These are phyloP conservation scores for Globisporangium paroecandrum DNA, from an alignment of 352 stramenopile species.

Conservation along the genomic window DNA sequence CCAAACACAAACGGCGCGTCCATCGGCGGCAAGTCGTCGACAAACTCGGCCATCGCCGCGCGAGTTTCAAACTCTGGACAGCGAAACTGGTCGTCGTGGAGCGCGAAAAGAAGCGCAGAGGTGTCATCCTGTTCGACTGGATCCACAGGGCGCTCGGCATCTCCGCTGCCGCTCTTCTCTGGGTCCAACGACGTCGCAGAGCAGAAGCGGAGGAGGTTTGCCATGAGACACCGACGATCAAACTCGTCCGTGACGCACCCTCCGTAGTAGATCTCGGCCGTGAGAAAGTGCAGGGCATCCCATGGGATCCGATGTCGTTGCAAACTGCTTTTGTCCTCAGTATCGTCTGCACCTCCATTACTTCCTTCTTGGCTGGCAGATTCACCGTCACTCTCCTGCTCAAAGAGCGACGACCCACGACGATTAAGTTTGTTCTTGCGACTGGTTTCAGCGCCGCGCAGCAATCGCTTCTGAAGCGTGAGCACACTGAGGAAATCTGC, in stretches of 20 bases:
- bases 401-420: background rate
- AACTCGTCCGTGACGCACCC: conserved; percentile 81
- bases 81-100: conserved; percentile 35
- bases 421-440: conserved; percentile 4
- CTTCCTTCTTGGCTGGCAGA: background rate
- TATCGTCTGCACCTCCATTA: conserved; percentile 2
- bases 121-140: background rate
- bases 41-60: conserved; percentile 41
- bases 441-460: conserved; percentile 20
- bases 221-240: conserved; percentile 65
- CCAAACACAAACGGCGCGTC: conserved; percentile 73
- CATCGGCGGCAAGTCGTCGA: conserved; percentile 44
- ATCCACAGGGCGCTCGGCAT: background rate
- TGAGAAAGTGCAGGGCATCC: conserved; percentile 77
- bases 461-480: conserved; percentile 45
- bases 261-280: conserved; percentile 79
- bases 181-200: conserved; percentile 24
- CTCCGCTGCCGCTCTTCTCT: background rate
- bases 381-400: background rate
- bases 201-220: conserved; percentile 65
- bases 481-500: conserved; percentile 74
- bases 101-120: conserved; percentile 18
- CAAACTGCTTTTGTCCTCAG: background rate
- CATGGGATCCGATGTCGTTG: conserved; percentile 42
- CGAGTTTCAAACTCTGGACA: conserved; percentile 36